Evolutionary conservation across 2,329 filamentous ascomycete species (phyloP).

Genomic region (Arthrobotrys entomopaga): DNA sequence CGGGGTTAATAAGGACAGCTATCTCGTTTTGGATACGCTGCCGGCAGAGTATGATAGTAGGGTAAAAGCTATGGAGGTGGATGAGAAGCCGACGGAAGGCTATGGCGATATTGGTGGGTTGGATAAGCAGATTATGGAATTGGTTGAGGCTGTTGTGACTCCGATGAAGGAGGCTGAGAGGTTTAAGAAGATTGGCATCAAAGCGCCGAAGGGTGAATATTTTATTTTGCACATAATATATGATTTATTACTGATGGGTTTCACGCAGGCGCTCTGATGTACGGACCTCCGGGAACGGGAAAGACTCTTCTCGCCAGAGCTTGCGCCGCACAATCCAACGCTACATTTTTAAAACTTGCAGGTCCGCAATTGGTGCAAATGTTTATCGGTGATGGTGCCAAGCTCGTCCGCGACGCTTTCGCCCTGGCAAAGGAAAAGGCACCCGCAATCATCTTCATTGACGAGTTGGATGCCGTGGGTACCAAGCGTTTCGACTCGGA

Average conservation of each 20-base stretch:
- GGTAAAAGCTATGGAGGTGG: constrained; percentile 99
- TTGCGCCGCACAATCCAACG: constrained; percentile 96
- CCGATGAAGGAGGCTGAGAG: constrained; percentile 99
- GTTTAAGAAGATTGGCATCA: constrained; percentile 99
- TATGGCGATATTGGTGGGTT: constrained; percentile 97
- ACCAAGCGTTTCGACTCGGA: constrained; percentile 99
- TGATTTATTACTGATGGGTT: background rate
- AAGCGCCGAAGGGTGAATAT: constrained; percentile 89
- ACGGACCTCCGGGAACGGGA: constrained; percentile 88
- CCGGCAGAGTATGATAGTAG: constrained; percentile 98
- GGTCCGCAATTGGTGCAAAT: constrained; percentile 98
- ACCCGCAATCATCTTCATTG: constrained; percentile 98
- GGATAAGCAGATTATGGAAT: constrained; percentile 98
- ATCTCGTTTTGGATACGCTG: constrained; percentile 93
- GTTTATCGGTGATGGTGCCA: constrained; percentile 99
- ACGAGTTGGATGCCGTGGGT: constrained; percentile 97
- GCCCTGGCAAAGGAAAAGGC: constrained; percentile 98
- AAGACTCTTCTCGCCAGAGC: constrained; percentile 93
- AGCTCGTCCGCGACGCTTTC: constrained; percentile 96
- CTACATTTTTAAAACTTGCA: constrained; percentile 97
- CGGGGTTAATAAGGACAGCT: constrained; percentile 98
- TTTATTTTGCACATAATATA: background rate
- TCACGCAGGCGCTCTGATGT: constrained; percentile 88
- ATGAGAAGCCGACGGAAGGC: constrained; percentile 99
- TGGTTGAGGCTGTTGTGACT: constrained; percentile 98